Evolutionary conservation across 2,329 filamentous ascomycete genomes (phyloP).

Genomic region (Helotiales sp.): DNA sequence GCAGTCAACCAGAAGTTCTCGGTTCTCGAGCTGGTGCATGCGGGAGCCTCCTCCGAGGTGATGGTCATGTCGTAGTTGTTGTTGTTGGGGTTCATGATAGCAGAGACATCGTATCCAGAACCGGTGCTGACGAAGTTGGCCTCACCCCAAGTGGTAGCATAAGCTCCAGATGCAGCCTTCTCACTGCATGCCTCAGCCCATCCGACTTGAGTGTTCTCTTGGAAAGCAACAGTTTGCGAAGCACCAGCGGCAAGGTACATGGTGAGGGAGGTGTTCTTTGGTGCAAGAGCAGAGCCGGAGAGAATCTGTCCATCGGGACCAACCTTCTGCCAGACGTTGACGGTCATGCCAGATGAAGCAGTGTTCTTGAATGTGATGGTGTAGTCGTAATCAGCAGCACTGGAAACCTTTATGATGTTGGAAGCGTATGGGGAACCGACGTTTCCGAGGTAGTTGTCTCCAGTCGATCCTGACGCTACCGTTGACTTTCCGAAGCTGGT

Average conservation of each 20-base stretch:
- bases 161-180: conserved; percentile 24
- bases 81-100: conserved; percentile 31
- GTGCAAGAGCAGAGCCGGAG: conserved; percentile 30
- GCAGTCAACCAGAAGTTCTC: conserved; percentile 34
- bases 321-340: conserved; percentile 34
- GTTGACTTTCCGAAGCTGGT: conserved; percentile 23
- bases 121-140: conserved; percentile 27
- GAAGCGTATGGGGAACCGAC: conserved; percentile 29
- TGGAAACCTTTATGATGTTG: conserved; percentile 32
- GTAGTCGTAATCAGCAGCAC: conserved; percentile 22
- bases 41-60: conserved; percentile 23
- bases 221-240: conserved; percentile 29
- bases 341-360: conserved; percentile 19
- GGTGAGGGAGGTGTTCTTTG: conserved; percentile 28
- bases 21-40: conserved; percentile 27
- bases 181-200: conserved; percentile 22
- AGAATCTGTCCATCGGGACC: conserved; percentile 4
- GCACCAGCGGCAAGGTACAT: conserved; percentile 26
- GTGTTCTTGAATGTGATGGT: conserved; percentile 32
- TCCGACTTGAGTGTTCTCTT: conserved; percentile 29
- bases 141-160: conserved; percentile 31
- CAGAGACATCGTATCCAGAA: conserved; percentile 33
- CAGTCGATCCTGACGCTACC: conserved; percentile 3
- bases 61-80: conserved; percentile 36
- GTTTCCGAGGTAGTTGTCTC: conserved; percentile 27